Percentiles rank a stretch among this genome's conserved stretches.
These are phyloP conservation scores for Magnusiomyces tetraspermus DNA, from an alignment of 1,139 yeast species.

Conservation along the genomic window DNA sequence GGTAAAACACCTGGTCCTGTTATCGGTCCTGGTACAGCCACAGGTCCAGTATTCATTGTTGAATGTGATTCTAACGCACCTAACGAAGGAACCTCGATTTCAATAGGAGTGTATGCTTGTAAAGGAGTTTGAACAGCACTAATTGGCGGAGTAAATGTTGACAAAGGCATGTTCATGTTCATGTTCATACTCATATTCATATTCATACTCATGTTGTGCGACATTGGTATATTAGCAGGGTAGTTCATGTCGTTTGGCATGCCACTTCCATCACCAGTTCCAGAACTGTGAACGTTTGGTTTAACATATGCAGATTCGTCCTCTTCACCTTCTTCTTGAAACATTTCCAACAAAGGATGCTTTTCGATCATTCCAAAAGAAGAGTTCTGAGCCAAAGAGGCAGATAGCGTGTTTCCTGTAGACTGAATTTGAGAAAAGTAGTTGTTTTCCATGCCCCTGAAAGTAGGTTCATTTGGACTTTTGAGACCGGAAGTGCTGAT, in stretches of 20 bases:
- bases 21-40: no score
- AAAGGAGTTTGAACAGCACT: neutral
- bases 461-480: neutral
- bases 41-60: slow-evolving; percentile 5
- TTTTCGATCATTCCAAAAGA: slow-evolving; percentile 4
- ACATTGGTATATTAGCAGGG: no score
- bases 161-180: neutral
- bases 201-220: no score
- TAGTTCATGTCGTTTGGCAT: neutral
- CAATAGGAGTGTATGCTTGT: neutral
- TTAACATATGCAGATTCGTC: no score
- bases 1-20: no score
- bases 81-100: slow-evolving; percentile 49
- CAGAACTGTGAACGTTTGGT: no score
- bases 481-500: neutral
- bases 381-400: neutral
- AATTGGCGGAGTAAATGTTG: neutral
- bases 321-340: slow-evolving; percentile 6
- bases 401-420: neutral
- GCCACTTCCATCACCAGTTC: no score
- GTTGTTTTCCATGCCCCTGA: neutral
- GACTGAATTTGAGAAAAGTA: neutral
- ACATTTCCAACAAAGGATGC: slow-evolving; percentile 14
- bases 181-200: neutral
- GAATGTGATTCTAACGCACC: slow-evolving; percentile 33